These are phyloP conservation scores for Tetrapyrgos nigripes DNA, from an alignment of 1,284 basidiomycete species.

Conservation along the genomic window DNA sequence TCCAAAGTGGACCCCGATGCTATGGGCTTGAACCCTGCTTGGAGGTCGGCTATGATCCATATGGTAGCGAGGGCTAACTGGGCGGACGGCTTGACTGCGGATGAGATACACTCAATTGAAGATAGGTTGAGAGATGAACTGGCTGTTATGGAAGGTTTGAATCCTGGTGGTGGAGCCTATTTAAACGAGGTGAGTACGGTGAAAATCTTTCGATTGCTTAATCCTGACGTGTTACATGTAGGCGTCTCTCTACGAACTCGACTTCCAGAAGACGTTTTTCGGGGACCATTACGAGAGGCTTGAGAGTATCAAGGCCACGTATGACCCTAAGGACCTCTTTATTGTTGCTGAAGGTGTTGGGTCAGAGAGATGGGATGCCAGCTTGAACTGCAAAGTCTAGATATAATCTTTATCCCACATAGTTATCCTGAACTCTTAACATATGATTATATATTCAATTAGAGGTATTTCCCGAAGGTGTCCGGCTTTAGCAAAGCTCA, in stretches of 20 bases:
- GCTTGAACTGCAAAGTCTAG: too few relatives aligned
- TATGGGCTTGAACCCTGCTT: conserved; percentile 47
- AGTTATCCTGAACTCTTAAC: too few relatives aligned
- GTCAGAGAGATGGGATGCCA: conserved; percentile 43
- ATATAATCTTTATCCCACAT: too few relatives aligned
- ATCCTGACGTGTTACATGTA: conserved; percentile 25
- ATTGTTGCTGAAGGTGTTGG: conserved; percentile 49
- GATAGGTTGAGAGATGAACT: conserved; percentile 24
- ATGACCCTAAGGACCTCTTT: conserved; percentile 52
- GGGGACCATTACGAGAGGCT: conserved; percentile 47
- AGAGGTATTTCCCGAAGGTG: too few relatives aligned
- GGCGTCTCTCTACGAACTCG: conserved; percentile 46
- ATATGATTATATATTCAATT: too few relatives aligned
- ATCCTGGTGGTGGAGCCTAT: conserved; percentile 41
- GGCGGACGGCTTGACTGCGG: conserved; percentile 35
- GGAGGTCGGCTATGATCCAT: conserved; percentile 44
- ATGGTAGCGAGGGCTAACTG: conserved; percentile 30
- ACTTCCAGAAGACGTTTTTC: conserved; percentile 48
- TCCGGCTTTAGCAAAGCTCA: too few relatives aligned
- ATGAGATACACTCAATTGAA: conserved; percentile 28
- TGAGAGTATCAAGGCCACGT: conserved; percentile 47
- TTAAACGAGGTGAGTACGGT: conserved; percentile 49
- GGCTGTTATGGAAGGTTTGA: conserved; percentile 32
- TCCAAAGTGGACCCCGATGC: conserved; percentile 38
- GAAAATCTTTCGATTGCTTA: too few relatives aligned